A percentile compares a stretch with the other conserved stretches of the same genome.
Conservation (phyloP, 2,329 filamentous ascomycete species). For the Atkinsonella texensis region DNA sequence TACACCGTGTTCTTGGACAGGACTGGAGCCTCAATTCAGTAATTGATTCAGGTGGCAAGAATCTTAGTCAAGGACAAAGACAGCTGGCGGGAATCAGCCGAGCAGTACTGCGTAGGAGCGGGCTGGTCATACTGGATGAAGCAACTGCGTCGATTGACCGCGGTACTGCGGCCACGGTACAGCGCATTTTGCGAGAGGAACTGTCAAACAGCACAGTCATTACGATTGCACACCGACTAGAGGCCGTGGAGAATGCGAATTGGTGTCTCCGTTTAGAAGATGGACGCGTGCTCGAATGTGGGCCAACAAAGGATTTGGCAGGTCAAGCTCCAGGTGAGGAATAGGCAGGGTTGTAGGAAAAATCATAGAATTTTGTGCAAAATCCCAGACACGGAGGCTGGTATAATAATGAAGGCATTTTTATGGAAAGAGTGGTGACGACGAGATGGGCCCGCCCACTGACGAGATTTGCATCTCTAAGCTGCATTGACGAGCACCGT, state of each 20-base stretch:
- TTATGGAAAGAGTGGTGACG: no score
- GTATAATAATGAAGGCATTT: background rate
- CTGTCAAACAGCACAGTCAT: slow-evolving; percentile 46
- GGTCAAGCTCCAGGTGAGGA: background rate
- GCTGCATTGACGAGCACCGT: no score
- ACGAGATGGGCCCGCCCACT: no score
- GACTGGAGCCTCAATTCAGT: slow-evolving; percentile 35
- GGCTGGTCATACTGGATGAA: slow-evolving; percentile 52
- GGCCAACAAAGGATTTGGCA: slow-evolving; percentile 21
- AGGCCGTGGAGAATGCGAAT: slow-evolving; percentile 47
- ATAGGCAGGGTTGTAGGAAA: background rate
- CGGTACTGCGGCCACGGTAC: slow-evolving; percentile 44
- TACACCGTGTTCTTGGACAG: slow-evolving; percentile 47
- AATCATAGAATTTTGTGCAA: background rate
- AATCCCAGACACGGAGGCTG: background rate
- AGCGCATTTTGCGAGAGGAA: slow-evolving; percentile 43
- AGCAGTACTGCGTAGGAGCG: slow-evolving; percentile 46
- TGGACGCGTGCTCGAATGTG: slow-evolving; percentile 37
- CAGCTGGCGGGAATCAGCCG: slow-evolving; percentile 50
- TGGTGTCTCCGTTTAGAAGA: slow-evolving; percentile 42
- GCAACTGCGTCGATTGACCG: slow-evolving; percentile 53
- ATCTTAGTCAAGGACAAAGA: slow-evolving; percentile 49
- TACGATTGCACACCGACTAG: slow-evolving; percentile 52
- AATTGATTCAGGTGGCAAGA: slow-evolving; percentile 48
- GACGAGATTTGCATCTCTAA: no score